Evolutionary conservation across 192 early-diverging fungal genomes (phyloP).

Genomic region (Paraglomus brasilianum): DNA sequence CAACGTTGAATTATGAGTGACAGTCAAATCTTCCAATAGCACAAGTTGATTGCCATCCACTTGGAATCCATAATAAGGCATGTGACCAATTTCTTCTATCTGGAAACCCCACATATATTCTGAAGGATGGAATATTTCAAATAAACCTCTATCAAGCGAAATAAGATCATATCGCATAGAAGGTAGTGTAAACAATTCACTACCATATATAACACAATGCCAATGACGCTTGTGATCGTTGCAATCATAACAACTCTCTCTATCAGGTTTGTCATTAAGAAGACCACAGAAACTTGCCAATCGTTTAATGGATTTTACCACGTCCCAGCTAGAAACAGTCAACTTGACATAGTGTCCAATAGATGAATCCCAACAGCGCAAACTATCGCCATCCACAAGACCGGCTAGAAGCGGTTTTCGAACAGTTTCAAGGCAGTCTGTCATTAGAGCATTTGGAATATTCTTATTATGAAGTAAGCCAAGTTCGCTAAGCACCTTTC

Average conservation of each 20-base stretch:
- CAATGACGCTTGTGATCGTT: not conserved
- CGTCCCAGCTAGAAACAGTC: too few species aligned
- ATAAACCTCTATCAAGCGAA: not conserved
- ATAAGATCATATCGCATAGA: not conserved
- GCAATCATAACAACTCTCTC: not conserved
- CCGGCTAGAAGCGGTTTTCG: constrained; percentile 43
- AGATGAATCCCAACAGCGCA: too few species aligned
- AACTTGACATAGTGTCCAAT: too few species aligned
- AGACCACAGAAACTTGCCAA: not conserved
- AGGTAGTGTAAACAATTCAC: not conserved
- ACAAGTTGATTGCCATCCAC: constrained; percentile 58
- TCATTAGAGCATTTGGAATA: constrained; percentile 39
- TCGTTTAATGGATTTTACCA: too few species aligned
- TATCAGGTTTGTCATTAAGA: not conserved
- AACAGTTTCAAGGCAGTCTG: constrained; percentile 31
- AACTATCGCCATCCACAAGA: constrained; percentile 33
- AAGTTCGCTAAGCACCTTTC: not conserved
- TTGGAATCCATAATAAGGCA: constrained; percentile 54
- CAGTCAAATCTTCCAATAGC: constrained; percentile 48
- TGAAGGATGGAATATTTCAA: not conserved
- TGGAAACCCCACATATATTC: constrained; percentile 38
- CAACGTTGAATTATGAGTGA: constrained; percentile 74
- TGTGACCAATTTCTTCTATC: constrained; percentile 38
- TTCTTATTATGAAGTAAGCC: constrained; percentile 9
- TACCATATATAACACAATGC: not conserved